Evolutionary conservation across 352 stramenopile genomes (phyloP).

Genomic region (Globisporangium yorkense): DNA sequence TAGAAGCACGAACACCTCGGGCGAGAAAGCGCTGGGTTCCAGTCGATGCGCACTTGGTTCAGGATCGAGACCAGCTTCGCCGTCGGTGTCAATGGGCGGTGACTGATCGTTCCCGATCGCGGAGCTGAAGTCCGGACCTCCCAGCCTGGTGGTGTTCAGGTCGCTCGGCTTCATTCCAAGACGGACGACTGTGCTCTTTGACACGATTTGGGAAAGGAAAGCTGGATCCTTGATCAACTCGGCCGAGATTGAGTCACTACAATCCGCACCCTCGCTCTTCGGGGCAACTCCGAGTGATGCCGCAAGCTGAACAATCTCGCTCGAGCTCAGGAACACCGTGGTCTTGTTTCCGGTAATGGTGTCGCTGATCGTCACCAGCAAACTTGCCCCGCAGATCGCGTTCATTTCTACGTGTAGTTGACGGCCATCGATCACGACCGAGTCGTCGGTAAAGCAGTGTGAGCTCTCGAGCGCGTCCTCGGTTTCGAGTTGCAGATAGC

Average conservation of each 20-base stretch:
- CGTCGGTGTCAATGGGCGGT: background rate
- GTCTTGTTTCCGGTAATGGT: background rate
- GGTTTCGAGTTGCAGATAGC: conserved; percentile 26
- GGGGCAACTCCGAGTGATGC: background rate
- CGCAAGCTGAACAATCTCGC: conserved; percentile 8
- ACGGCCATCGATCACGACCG: conserved; percentile 10
- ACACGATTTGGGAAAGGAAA: conserved; percentile 26
- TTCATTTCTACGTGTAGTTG: conserved; percentile 19
- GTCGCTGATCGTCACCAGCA: conserved; percentile 21
- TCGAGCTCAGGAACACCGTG: conserved; percentile 13
- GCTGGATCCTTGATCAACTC: conserved; percentile 22
- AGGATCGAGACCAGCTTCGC: background rate
- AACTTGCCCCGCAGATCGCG: conserved; percentile 8
- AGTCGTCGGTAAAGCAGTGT: conserved; percentile 15
- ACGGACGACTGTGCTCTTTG: conserved; percentile 27
- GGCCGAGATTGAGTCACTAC: background rate
- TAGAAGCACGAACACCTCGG: conserved; percentile 19
- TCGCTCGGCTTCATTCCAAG: conserved; percentile 21
- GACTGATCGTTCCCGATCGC: background rate
- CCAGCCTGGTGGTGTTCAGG: background rate
- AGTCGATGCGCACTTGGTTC: background rate
- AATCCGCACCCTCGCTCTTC: background rate
- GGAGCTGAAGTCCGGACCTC: background rate
- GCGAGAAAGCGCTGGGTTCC: conserved; percentile 2
- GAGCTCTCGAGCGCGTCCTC: conserved; percentile 5